Conservation (phyloP, 441 rosid genomes). For the Erodium trifolium region DNA sequence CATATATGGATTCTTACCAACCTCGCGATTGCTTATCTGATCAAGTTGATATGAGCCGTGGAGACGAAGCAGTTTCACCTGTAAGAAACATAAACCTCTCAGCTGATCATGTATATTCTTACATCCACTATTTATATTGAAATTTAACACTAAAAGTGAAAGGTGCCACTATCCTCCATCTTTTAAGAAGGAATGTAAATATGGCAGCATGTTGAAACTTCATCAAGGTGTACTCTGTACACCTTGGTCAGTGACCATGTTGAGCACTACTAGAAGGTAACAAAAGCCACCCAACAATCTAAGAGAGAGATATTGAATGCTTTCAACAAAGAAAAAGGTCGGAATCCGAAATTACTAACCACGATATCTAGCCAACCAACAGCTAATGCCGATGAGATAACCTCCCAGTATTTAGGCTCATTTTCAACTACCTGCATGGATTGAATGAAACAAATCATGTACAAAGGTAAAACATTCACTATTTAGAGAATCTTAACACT, state of each 20-base stretch:
- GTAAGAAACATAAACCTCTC: slow-evolving; percentile 15
- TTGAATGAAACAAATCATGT: not conserved
- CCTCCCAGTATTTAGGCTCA: slow-evolving; percentile 77
- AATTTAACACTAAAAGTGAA: not conserved
- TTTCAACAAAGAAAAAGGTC: not conserved
- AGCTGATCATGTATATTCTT: slow-evolving; percentile 9
- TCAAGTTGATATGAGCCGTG: slow-evolving; percentile 90
- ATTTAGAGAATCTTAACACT: slow-evolving; percentile 8
- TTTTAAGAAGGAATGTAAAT: not conserved
- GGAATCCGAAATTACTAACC: slow-evolving; percentile 32
- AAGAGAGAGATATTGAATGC: slow-evolving; percentile 6
- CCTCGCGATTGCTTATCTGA: slow-evolving; percentile 83
- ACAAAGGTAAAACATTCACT: not conserved
- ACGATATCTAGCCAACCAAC: slow-evolving; percentile 93
- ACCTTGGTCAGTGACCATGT: not conserved
- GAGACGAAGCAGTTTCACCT: slow-evolving; percentile 77
- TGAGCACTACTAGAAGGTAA: not conserved
- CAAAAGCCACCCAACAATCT: not conserved
- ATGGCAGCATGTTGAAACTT: not conserved
- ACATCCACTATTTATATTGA: not conserved
- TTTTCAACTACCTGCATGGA: slow-evolving; percentile 64
- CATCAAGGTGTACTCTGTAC: not conserved
- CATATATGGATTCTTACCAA: slow-evolving; percentile 30
- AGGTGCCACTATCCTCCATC: not conserved
- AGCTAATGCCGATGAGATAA: slow-evolving; percentile 64